Conservation (phyloP, 2,329 filamentous ascomycete genomes). For the Metarhizium guizhouense region DNA sequence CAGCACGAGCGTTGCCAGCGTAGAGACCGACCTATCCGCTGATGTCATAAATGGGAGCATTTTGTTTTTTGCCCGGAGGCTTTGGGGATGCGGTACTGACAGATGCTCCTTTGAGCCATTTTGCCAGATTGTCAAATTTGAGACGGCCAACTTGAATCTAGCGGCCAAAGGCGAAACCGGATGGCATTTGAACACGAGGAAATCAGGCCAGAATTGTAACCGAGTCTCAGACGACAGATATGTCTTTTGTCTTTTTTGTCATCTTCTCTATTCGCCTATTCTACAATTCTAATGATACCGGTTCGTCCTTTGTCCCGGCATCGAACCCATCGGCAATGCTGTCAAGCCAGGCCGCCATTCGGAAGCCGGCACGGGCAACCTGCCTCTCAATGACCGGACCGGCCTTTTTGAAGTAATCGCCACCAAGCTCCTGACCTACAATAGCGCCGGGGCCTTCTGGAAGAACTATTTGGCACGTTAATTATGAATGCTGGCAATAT, state of each 20-base stretch:
- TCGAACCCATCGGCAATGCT: conserved; percentile 39
- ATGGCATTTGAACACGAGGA: neutral
- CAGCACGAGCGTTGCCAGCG: neutral
- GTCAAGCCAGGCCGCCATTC: conserved; percentile 60
- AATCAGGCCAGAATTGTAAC: neutral
- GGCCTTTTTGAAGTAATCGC: conserved; percentile 54
- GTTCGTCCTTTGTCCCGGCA: conserved; percentile 13
- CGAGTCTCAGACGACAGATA: neutral
- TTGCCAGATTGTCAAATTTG: neutral
- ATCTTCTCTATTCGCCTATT: neutral
- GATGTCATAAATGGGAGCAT: neutral
- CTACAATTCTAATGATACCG: conserved; percentile 21
- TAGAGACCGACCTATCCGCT: neutral
- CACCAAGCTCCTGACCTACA: conserved; percentile 49
- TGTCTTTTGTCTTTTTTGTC: neutral
- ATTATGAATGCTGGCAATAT: neutral
- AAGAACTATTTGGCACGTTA: conserved; percentile 36
- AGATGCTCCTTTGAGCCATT: neutral
- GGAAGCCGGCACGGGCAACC: conserved; percentile 59
- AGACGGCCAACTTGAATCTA: neutral
- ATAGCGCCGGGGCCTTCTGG: conserved; percentile 52
- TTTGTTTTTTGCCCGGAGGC: neutral
- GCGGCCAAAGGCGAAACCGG: neutral
- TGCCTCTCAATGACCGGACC: conserved; percentile 57
- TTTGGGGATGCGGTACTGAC: neutral